Conservation (phyloP, 2,329 filamentous ascomycete genomes). For the Gnomoniopsis smithogilvyi region DNA sequence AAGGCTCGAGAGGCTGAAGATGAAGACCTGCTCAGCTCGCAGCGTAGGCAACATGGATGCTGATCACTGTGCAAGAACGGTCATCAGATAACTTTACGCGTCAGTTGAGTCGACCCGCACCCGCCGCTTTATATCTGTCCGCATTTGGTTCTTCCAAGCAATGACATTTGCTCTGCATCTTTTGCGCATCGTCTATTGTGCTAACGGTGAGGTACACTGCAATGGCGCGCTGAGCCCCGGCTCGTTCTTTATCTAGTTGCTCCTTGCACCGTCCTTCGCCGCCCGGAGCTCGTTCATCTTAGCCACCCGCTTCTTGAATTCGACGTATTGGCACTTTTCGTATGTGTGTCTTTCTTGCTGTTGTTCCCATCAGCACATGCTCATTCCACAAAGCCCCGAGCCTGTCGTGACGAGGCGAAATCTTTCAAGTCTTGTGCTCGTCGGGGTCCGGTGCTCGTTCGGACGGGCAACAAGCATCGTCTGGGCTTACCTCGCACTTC, state of each 20-base stretch:
- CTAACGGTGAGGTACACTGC: slow-evolving; percentile 20
- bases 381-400: not conserved
- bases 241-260: slow-evolving; percentile 58
- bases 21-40: too few relatives aligned
- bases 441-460: not conserved
- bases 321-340: slow-evolving; percentile 98
- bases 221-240: slow-evolving; percentile 9
- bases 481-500: slow-evolving; percentile 83
- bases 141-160: not conserved
- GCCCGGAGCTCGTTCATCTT: slow-evolving; percentile 97
- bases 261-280: slow-evolving; percentile 78
- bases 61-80: too few relatives aligned
- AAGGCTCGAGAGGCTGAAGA: too few relatives aligned
- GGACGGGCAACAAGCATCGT: not conserved
- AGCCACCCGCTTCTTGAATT: slow-evolving; percentile 96
- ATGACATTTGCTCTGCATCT: not conserved
- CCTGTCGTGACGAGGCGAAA: not conserved
- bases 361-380: slow-evolving; percentile 6
- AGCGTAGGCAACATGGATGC: too few relatives aligned
- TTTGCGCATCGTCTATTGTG: slow-evolving; percentile 4
- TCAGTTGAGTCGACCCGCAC: too few relatives aligned
- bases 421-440: not conserved
- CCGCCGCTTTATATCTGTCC: not conserved
- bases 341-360: slow-evolving; percentile 96
- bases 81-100: too few relatives aligned